Conservation (phyloP, 2,329 filamentous ascomycete genomes). For the Sphaerostilbella broomeana region DNA sequence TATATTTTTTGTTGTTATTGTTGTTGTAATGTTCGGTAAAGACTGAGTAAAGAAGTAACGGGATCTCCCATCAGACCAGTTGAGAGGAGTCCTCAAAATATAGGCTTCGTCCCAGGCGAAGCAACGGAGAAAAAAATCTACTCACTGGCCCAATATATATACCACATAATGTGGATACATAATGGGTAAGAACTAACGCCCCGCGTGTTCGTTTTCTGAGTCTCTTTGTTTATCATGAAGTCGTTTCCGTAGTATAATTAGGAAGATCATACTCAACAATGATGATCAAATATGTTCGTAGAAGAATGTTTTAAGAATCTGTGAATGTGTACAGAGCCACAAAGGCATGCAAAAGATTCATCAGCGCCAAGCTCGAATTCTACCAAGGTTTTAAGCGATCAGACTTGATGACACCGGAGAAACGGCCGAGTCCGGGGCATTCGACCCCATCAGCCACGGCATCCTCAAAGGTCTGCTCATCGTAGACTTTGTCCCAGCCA, state of each 20-base stretch:
- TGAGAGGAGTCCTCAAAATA: too few relatives aligned
- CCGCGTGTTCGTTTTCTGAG: background rate
- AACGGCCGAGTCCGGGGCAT: constrained; percentile 33
- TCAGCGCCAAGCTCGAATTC: background rate
- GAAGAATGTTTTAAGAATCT: too few relatives aligned
- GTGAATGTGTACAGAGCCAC: too few relatives aligned
- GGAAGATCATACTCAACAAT: background rate
- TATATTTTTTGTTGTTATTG: too few relatives aligned
- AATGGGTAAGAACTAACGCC: background rate
- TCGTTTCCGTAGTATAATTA: constrained; percentile 1
- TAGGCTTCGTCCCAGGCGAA: too few relatives aligned
- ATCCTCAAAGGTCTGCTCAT: constrained; percentile 23
- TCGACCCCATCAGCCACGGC: constrained; percentile 31
- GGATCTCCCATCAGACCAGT: too few relatives aligned
- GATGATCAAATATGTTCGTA: constrained; percentile 2
- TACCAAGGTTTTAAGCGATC: background rate
- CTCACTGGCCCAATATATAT: background rate
- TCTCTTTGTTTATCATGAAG: background rate
- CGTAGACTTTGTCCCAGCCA: constrained; percentile 34
- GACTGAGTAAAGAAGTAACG: too few relatives aligned
- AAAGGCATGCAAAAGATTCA: background rate
- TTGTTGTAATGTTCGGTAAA: too few relatives aligned
- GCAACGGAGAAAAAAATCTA: background rate
- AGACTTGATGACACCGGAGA: constrained; percentile 29
- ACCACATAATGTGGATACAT: background rate